Evolutionary conservation across 768 basidiomycete species (phyloP), one percentile per base, ranked within the genome.

Genomic region (Phanerodontia chrysosporium): DNA sequence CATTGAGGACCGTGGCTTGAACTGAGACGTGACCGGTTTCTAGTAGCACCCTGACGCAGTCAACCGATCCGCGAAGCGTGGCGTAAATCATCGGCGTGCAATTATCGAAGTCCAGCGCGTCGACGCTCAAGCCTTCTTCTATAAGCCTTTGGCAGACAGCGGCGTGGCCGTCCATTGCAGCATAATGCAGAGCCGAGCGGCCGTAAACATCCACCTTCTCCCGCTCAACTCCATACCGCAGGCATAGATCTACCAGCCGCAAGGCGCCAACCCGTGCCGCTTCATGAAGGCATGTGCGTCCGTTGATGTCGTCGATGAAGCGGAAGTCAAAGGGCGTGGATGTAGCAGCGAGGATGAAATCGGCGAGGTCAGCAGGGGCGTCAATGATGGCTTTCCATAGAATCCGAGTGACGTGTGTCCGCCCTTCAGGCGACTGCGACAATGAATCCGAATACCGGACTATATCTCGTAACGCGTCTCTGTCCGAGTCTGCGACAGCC

Each of bases 261-360:
- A 86, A 73, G 13, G 83, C 79, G 2, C 97, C 96, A 13, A 88
- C 85, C 51, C 94, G 92, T 16, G 95, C 89, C 2, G 95, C 92
- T 70, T 95, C 92, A 67, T 98, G 97, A 22, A 98, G 81, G 64
- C 92, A 93, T 2, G 90, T 95, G 35, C 97, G 84, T 44, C 90
- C 92, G 70, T 98, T 98, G 77, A 99, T 99, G 65, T 98, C 95
- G 69, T 98, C 97, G 49, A 98, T 80, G 69, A 93, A 98, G 49
- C 80, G 78, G 70, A 93, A 98, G 72, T 98, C 92, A 69, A 98
- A 92, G 0, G 87, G 85, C 14, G 74, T 75, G 25, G 78, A 77
- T 21, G 89, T 73, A 16, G 87, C 83, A 30, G 84, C 75, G 28
- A 95, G 75, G 48, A 94, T 89, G 51, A 92, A 74, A 66, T 92